These are phyloP conservation scores for Angophora floribunda DNA, from an alignment of 345 rosid species.

Conservation along the genomic window DNA sequence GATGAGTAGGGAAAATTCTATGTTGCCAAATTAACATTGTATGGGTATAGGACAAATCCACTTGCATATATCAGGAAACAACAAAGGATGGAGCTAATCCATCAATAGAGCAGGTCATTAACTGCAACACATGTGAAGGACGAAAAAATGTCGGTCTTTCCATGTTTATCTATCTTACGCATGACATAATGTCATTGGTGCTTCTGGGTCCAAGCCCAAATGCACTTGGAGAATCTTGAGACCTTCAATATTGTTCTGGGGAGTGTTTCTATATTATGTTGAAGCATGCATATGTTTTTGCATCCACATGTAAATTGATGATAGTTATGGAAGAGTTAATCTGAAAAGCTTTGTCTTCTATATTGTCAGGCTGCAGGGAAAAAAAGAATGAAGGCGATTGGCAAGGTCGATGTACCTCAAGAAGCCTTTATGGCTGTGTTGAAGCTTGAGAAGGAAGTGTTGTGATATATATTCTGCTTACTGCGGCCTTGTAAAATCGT, in stretches of 20 bases:
- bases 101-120: background rate
- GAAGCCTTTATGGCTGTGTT: conserved; percentile 99
- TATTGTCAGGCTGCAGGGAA: conserved; percentile 81
- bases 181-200: background rate
- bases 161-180: background rate
- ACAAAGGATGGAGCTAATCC: background rate
- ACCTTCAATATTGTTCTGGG: background rate
- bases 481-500: background rate
- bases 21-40: background rate
- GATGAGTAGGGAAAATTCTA: background rate
- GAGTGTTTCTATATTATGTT: background rate
- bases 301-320: background rate
- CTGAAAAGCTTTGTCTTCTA: background rate
- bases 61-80: background rate
- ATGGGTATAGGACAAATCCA: background rate
- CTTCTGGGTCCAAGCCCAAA: background rate
- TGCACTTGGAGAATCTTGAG: background rate
- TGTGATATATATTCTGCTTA: conserved; percentile 16
- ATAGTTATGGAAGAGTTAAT: background rate
- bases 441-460: conserved; percentile 90
- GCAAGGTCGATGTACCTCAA: conserved; percentile 97
- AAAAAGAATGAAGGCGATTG: conserved; percentile 97
- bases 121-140: background rate
- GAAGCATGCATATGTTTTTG: background rate
- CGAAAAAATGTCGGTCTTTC: background rate